A percentile compares a stretch with the other conserved stretches of the same genome.
phyloP scores from a whole-genome alignment of 1,139 yeast species.

The Sugiyamaella novakii region DNA sequence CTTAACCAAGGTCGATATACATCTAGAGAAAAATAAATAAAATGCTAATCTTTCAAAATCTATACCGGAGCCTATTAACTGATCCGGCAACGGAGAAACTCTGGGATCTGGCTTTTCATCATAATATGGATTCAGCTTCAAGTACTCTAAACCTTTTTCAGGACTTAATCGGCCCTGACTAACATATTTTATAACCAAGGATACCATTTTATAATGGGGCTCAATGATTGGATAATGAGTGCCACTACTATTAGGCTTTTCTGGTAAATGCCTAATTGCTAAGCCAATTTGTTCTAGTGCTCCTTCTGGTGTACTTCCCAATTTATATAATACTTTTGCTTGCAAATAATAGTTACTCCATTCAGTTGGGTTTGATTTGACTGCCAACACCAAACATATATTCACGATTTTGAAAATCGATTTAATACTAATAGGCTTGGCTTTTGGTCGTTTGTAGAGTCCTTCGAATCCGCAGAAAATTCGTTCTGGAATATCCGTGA shows the following conservation, averaged over 20 bases:
- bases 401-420: conserved; percentile 27
- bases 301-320: conserved; percentile 30
- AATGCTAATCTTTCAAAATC: conserved; percentile 3
- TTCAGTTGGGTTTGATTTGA: conserved; percentile 46
- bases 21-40: conserved; percentile 35
- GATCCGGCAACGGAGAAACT: background rate
- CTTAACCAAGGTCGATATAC: conserved; percentile 44
- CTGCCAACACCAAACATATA: conserved; percentile 35
- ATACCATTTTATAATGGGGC: conserved; percentile 69
- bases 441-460: conserved; percentile 16
- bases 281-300: conserved; percentile 34
- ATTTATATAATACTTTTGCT: conserved; percentile 62
- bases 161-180: conserved; percentile 43
- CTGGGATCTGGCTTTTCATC: conserved; percentile 17
- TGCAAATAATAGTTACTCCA: conserved; percentile 67
- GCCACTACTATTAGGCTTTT: conserved; percentile 35
- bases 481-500: conserved; percentile 31
- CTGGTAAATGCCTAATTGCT: conserved; percentile 45
- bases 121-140: conserved; percentile 40
- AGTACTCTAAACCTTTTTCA: conserved; percentile 44
- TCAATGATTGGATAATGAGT: conserved; percentile 58
- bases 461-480: conserved; percentile 29
- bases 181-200: conserved; percentile 61
- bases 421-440: conserved; percentile 17
- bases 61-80: background rate